These are phyloP conservation scores for Heritiera littoralis DNA, from an alignment of 345 rosid species.

Conservation along the genomic window DNA sequence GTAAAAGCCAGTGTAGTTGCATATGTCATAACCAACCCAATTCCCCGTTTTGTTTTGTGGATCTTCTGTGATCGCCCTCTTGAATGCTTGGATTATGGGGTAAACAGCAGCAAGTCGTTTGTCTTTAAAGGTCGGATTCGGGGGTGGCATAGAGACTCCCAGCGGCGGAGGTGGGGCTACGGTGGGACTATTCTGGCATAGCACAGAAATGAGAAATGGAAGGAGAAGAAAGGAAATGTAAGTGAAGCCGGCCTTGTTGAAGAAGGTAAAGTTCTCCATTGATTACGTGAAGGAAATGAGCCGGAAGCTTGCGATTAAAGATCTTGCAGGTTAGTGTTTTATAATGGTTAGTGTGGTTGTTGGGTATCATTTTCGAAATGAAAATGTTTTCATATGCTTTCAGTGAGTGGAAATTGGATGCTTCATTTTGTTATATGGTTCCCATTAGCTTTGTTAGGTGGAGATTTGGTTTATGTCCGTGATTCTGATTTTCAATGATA, in stretches of 20 bases:
- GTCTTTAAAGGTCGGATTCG: slow-evolving; percentile 36
- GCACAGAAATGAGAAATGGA: background rate
- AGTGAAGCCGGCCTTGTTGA: background rate
- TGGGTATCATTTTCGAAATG: slow-evolving; percentile 20
- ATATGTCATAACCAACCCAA: slow-evolving; percentile 71
- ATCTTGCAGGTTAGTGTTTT: background rate
- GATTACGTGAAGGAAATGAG: background rate
- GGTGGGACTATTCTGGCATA: background rate
- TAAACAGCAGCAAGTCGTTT: slow-evolving; percentile 61
- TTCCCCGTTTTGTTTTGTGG: slow-evolving; percentile 60
- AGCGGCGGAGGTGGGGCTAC: slow-evolving; percentile 1
- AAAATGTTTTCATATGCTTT: slow-evolving; percentile 7
- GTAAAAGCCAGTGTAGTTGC: slow-evolving; percentile 75
- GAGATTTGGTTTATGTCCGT: background rate
- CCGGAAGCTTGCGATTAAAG: background rate
- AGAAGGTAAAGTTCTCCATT: slow-evolving; percentile 13
- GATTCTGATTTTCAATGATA: background rate
- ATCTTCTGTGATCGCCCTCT: slow-evolving; percentile 59
- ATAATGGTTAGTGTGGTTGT: slow-evolving; percentile 27
- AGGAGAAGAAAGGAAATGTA: slow-evolving; percentile 16
- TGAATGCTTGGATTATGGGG: slow-evolving; percentile 74
- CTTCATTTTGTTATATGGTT: background rate
- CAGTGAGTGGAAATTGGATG: background rate
- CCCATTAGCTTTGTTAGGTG: slow-evolving; percentile 9
- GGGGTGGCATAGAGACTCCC: background rate